These are phyloP conservation scores for Saccharomyces paradoxus DNA, from an alignment of 805 yeast species.

Conservation along the genomic window DNA sequence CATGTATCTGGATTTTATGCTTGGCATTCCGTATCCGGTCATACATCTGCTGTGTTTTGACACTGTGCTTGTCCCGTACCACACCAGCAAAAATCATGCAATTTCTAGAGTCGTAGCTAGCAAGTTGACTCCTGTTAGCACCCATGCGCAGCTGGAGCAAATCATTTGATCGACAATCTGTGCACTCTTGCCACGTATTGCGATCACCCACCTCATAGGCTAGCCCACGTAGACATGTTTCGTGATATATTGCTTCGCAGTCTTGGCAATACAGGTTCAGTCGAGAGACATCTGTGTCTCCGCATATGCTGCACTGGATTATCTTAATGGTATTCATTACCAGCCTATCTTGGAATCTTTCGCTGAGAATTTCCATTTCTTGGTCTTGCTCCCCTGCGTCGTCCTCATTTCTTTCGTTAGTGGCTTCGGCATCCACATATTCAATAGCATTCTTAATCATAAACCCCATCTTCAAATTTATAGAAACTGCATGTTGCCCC, in stretches of 20 bases:
- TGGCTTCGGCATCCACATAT: neutral
- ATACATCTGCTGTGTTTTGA: constrained; percentile 1
- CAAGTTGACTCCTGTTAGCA: neutral
- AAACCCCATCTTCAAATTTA: constrained; percentile 14
- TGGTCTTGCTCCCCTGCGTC: neutral
- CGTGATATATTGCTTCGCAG: constrained; percentile 18
- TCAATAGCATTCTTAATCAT: constrained; percentile 6
- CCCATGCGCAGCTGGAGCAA: neutral
- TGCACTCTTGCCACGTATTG: constrained; percentile 15
- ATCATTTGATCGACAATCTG: constrained; percentile 8
- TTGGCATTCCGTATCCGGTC: constrained; percentile 37
- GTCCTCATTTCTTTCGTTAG: constrained; percentile 1
- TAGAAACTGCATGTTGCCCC: constrained; percentile 3
- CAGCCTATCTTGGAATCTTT: constrained; percentile 1
- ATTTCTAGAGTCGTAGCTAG: neutral
- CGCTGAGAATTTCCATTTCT: neutral
- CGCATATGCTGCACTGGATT: constrained; percentile 17
- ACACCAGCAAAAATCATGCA: constrained; percentile 5
- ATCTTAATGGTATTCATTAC: neutral
- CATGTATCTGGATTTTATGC: constrained; percentile 46
- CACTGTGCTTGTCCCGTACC: constrained; percentile 5
- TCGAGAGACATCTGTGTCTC: constrained; percentile 5
- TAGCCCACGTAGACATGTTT: constrained; percentile 16
- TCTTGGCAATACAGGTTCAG: constrained; percentile 10
- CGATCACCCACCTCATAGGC: constrained; percentile 19